Conservation (phyloP, 352 stramenopile genomes). For the Thalassiosira pacifica region DNA sequence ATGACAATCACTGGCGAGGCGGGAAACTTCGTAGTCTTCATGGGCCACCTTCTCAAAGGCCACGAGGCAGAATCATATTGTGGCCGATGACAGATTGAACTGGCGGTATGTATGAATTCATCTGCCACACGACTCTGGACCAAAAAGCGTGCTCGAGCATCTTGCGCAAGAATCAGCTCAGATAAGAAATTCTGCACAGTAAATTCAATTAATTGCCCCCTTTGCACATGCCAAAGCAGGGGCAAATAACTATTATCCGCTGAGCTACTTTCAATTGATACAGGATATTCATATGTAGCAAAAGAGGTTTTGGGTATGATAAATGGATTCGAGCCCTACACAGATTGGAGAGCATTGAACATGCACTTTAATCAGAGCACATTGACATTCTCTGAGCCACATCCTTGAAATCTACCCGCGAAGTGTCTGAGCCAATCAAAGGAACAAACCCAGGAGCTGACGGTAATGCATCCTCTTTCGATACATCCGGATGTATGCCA, state of each 20-base stretch:
- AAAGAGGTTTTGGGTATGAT: neutral
- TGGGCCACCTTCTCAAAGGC: conserved; percentile 1
- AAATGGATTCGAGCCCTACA: neutral
- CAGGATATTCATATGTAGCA: neutral
- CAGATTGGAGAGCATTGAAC: no score
- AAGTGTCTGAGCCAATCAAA: conserved; percentile 54
- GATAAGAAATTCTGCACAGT: no score
- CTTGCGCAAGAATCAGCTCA: no score
- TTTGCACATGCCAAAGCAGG: neutral
- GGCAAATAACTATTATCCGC: neutral
- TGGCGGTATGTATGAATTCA: conserved; percentile 5
- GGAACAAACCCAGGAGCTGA: conserved; percentile 45
- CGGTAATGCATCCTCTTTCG: conserved; percentile 44
- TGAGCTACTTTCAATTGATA: neutral
- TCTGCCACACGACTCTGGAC: neutral
- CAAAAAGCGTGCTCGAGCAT: neutral
- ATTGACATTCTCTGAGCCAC: conserved; percentile 42
- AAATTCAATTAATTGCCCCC: neutral
- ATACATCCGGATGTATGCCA: conserved; percentile 82
- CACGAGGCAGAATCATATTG: neutral
- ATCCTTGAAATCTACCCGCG: conserved; percentile 53
- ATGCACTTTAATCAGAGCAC: conserved; percentile 25
- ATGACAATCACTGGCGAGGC: neutral
- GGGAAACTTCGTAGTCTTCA: neutral
- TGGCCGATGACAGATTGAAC: neutral